Percentiles rank a stretch among this genome's conserved stretches.
These are phyloP conservation scores for Primulina huaijiensis DNA, from an alignment of 257 asterid genomes.

Conservation along the genomic window DNA sequence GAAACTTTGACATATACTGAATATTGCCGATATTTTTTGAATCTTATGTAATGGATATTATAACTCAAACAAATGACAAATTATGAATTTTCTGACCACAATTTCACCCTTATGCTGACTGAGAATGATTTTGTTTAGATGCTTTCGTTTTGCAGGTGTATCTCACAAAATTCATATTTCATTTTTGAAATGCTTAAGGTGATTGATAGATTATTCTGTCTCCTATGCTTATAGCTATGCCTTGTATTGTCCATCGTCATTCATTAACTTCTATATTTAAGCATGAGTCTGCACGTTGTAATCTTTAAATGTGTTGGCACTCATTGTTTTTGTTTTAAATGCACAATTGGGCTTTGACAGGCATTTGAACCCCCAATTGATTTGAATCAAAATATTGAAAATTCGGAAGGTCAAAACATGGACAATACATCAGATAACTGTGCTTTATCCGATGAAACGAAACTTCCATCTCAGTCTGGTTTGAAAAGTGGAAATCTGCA, in stretches of 20 bases:
- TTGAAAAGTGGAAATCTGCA: constrained; percentile 33
- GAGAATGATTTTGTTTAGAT: constrained; percentile 26
- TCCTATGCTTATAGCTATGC: constrained; percentile 14
- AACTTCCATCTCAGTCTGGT: constrained; percentile 31
- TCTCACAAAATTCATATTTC: constrained; percentile 79
- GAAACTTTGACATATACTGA: too few species aligned
- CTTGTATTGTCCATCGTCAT: background rate
- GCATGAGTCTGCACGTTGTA: constrained; percentile 10
- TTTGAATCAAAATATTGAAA: constrained; percentile 55
- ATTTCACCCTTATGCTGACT: constrained; percentile 5
- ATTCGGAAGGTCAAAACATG: constrained; percentile 39
- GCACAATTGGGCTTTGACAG: constrained; percentile 41
- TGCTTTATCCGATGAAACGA: constrained; percentile 37
- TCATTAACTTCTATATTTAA: constrained; percentile 14
- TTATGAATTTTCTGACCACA: background rate
- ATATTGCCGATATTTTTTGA: too few species aligned
- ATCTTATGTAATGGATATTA: background rate
- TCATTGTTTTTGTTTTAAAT: constrained; percentile 23
- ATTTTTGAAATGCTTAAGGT: constrained; percentile 99
- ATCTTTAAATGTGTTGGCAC: constrained; percentile 14
- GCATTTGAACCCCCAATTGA: constrained; percentile 96
- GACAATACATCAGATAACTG: constrained; percentile 36
- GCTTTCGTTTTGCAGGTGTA: constrained; percentile 63
- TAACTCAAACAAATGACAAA: too few species aligned
- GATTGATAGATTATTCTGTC: constrained; percentile 23